Evolutionary conservation across 768 basidiomycete genomes (phyloP), one percentile per base, ranked within the genome.

Genomic region (Kwoniella sp.): DNA sequence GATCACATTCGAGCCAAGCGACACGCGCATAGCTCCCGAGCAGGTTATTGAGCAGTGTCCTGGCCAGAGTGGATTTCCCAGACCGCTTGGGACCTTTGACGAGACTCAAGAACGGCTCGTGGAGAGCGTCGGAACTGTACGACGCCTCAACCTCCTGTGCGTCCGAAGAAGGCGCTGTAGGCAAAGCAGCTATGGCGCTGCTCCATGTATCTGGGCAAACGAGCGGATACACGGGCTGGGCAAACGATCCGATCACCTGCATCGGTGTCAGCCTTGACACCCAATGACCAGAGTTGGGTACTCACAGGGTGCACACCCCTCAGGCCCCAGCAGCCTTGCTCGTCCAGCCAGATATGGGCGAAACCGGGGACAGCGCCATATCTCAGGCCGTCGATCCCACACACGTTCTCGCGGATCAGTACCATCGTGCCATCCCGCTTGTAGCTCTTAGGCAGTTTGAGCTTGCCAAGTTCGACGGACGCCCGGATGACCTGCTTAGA

Each of bases 41-140:
- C 26, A 99, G 76, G 11, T 76, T 77, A 66, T 95, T 95, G 14
- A 87, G 67, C 12, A 89, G 68, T 1, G 82, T 82, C 47, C 87
- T 78, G 0, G 87, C 83, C 63, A 96, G 86, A 0, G 88, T 89
- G 56, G 89, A 93, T 73, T 99, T 99, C 0, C 93, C 92, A 7
- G 82, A 80, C 43, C 87, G 84, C 73, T 88, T 92, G 0, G 87
- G 81, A 0, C 93, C 93, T 65, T 84, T 88, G 19, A 98, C 79
- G 2, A 95, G 66, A 55, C 78, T 84, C 0, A 85, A 75, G 0
- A 76, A 68, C 0, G 75, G 69, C 7, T 62, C 62, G 11, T 44
- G 46, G 6, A 33, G 53, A 27, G 38, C 26, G 15, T 47, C 29
- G 22, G 33, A 19, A n/a, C n/a, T n/a, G n/a, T n/a, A n/a, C n/a